Conservation (phyloP, 2,329 filamentous ascomycete genomes). For the Nakataea oryzae region DNA sequence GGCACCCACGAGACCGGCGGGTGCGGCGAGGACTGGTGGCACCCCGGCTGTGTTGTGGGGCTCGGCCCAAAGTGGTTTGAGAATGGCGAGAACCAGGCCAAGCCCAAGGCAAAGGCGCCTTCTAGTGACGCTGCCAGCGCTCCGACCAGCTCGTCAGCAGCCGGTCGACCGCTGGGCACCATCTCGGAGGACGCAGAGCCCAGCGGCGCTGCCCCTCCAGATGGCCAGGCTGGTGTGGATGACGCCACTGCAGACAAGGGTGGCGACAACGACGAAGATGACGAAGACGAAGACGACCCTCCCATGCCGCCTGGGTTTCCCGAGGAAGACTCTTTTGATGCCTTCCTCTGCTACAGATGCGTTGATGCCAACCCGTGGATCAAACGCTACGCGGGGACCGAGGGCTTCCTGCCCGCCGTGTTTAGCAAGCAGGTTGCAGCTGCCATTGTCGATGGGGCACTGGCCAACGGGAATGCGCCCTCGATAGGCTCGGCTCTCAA, state of each 20-base stretch:
- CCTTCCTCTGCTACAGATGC: conserved; percentile 91
- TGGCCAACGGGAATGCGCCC: background rate
- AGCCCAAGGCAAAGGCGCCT: background rate
- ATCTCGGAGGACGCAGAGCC: conserved; percentile 39
- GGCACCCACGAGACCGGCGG: conserved; percentile 72
- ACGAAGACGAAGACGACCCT: conserved; percentile 45
- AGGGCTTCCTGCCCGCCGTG: conserved; percentile 70
- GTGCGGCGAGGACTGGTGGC: conserved; percentile 97
- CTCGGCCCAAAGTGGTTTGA: conserved; percentile 65
- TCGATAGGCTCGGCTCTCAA: conserved; percentile 28
- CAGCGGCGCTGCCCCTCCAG: background rate
- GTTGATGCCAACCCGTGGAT: conserved; percentile 84
- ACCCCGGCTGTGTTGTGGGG: conserved; percentile 83
- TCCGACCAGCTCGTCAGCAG: background rate
- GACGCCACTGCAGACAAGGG: conserved; percentile 8
- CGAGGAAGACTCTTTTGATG: conserved; percentile 77
- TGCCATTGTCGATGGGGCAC: conserved; percentile 4
- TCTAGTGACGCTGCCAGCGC: conserved; percentile 4
- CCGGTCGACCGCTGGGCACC: conserved; percentile 24
- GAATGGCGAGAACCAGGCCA: conserved; percentile 27
- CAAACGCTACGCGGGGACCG: conserved; percentile 70
- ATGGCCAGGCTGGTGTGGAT: conserved; percentile 9
- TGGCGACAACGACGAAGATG: conserved; percentile 15
- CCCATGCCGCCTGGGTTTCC: conserved; percentile 82
- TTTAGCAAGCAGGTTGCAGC: conserved; percentile 26